Base-by-base conservation (phyloP, 2,329 filamentous ascomycete genomes). In the Aureobasidium sp. region DNA sequence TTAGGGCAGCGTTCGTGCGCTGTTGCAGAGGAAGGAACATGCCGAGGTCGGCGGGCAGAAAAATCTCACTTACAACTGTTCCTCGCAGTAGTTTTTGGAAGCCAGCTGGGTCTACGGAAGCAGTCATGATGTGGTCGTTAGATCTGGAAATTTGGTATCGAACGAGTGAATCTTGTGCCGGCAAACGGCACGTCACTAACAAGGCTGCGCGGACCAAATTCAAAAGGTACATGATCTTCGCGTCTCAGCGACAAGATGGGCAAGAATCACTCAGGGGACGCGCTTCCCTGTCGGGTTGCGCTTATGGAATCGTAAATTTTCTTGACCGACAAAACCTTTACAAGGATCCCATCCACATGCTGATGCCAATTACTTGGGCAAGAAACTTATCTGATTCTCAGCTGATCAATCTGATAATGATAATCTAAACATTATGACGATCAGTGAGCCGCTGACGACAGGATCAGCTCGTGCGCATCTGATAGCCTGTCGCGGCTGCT, bases 41-140 rank as follows among this genome's bases (percentile, higher is more conserved):
- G 54, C 54, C 54, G 54, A 58, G 54, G 54, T 58, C 54, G 54
- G 54, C 42, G 54, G 27, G n/a, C 27, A 44, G 39, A n/a, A 15
- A 56, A 24, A 22, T 33, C 37, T 19, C 52, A n/a, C 24, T 57
- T 12, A 14, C 29, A 54, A 15, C 37, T 42, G 50, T 22, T 24
- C n/a, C 15, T 57, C 40, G 40, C 53, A 22, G 45, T n/a, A 31
- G 22, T n/a, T 8, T 5, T 11, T 44, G 14, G 40, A 27, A 33
- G 45, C 15, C 6, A n/a, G 40, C 29, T 35, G 49, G 7, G 50
- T 24, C 5, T 54, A 54, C 19, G 24, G 37, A 42, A 54, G 24
- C 15, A 15, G 24, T 22, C n/a, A 19, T 35, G 17, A 54, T 19
- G 24, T 42, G 19, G 24, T 35, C 5, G 24, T 19, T 5, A 31